These are phyloP conservation scores for Cinnamomum micranthum DNA, from an alignment of 164 flowering plant genomes.

Conservation along the genomic window DNA sequence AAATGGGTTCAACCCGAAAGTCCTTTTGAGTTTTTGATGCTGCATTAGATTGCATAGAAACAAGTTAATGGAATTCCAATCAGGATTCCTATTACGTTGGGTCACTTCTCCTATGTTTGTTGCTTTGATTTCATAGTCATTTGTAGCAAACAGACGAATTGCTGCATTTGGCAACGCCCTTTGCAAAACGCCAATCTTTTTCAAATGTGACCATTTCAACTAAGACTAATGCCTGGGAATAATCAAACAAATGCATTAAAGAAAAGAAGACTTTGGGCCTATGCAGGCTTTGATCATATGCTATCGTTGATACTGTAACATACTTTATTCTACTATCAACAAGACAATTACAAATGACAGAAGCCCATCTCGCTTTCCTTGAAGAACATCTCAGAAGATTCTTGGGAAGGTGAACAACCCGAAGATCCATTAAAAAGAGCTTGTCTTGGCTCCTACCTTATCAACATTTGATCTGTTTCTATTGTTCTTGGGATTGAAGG, in stretches of 20 bases:
- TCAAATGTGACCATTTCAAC: neutral
- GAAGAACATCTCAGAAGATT: neutral
- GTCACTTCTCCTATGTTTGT: too few relatives aligned
- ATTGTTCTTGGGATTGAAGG: neutral
- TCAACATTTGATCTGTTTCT: neutral
- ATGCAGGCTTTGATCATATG: neutral
- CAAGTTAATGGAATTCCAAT: too few relatives aligned
- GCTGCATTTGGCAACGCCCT: too few relatives aligned
- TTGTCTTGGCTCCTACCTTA: neutral
- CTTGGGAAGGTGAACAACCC: conserved; percentile 21
- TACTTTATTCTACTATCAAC: neutral
- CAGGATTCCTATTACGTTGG: too few relatives aligned
- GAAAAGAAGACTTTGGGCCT: neutral
- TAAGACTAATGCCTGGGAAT: neutral
- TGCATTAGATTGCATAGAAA: too few relatives aligned
- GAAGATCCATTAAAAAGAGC: conserved; percentile 2
- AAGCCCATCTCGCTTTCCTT: conserved; percentile 2
- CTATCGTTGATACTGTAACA: neutral
- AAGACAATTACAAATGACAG: conserved; percentile 2
- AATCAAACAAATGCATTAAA: conserved; percentile 1
- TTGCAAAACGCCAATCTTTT: neutral
- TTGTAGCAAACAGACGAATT: too few relatives aligned
- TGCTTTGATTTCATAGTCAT: too few relatives aligned
- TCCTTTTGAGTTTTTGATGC: too few relatives aligned
- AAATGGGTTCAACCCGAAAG: too few relatives aligned